Base-by-base conservation (phyloP, 345 rosid species). In the Abelmoschus esculentus region DNA sequence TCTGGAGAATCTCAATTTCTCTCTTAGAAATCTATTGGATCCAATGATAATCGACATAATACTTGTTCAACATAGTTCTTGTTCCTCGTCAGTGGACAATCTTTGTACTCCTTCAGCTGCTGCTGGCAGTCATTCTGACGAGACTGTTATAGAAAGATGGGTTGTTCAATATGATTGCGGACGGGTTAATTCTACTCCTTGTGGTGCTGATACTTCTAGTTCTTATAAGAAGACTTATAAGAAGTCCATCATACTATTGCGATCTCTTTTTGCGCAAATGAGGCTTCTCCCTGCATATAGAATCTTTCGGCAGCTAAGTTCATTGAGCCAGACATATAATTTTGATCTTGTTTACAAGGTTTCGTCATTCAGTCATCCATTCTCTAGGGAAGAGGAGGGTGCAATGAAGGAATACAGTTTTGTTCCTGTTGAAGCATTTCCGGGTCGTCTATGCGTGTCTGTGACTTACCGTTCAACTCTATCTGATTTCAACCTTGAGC, bases 61-160 rank as follows among this genome's bases (percentile, higher is more conserved):
- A 14, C 90, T 92, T 17, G 86, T 89, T 62, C 88, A 75, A 52
- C 80, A 80, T 7, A 78, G 73, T 50, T 57, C 83, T 69, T 65
- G 47, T 52, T 79, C 88, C 56, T 71, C 83, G 7, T 76, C 89
- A 3, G 64, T 67, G 61, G 76, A 81, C 57, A 46, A 77, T 78
- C 53, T 78, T 63, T 80, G 73, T 32, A 55, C 76, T 49, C 58
- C 69, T 47, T 72, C 57, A 12, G 2, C 55, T 71, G 71, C 79
- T 29, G 74, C 69, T 59, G 60, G 36, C 1, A 69, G 73, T 15
- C 55, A 70, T 14, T 19, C 81, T 17, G 26, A 66, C 19, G 96
- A 92, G 81, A 87, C 90, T 47, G 89, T 92, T 66, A 84, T 92
- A 32, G 98, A 90, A 82, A 83, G 96, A 74, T 92, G 98, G 98